Conservation (phyloP, 129 eudicot species). For the Escallonia rubra region DNA sequence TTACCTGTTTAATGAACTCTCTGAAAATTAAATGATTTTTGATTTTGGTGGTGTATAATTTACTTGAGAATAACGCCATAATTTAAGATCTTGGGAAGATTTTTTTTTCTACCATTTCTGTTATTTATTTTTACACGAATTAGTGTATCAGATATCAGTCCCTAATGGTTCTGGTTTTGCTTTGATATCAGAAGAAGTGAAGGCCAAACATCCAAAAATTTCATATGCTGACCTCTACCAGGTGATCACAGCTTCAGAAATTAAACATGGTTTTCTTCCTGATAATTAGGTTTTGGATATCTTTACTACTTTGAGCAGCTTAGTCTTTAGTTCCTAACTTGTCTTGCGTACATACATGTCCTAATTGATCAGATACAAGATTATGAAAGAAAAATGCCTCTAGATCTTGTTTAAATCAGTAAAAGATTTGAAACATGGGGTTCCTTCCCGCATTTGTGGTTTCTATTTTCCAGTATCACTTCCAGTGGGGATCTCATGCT, state of each 20-base stretch:
- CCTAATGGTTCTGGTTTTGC: constrained; percentile 2
- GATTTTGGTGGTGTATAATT: neutral
- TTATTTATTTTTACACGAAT: neutral
- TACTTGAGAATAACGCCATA: too few relatives aligned
- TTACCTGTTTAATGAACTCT: too few relatives aligned
- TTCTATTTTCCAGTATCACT: neutral
- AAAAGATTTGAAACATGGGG: too few relatives aligned
- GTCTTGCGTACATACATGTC: neutral
- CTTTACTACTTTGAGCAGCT: neutral
- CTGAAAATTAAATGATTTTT: too few relatives aligned
- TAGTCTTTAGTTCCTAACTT: neutral
- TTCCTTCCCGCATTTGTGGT: neutral
- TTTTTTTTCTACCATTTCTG: too few relatives aligned
- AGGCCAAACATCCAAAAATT: constrained; percentile 67
- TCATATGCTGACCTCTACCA: constrained; percentile 97
- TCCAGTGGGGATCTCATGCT: neutral
- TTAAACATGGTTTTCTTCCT: neutral
- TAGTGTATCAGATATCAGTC: neutral
- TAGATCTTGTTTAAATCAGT: neutral
- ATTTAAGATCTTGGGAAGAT: too few relatives aligned
- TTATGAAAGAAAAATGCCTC: neutral
- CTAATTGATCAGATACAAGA: neutral
- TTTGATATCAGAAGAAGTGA: constrained; percentile 62
- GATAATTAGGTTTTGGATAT: neutral
- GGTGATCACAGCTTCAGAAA: constrained; percentile 32